Conservation (phyloP, 345 rosid genomes). For the Erodium maritimum region DNA sequence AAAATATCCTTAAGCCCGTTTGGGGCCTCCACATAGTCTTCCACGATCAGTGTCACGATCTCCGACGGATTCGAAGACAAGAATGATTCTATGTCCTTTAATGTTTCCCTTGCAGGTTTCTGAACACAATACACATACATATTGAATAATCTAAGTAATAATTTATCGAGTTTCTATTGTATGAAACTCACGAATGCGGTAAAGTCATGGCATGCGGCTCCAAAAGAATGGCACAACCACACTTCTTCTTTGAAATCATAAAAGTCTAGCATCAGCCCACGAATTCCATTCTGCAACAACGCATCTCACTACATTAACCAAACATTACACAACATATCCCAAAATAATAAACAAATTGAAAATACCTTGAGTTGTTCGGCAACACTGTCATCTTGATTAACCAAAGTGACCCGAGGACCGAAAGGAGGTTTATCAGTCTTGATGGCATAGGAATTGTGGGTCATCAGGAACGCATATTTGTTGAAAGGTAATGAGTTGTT, state of each 20-base stretch:
- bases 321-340: no score
- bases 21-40: conserved; percentile 44
- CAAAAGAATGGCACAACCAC: conserved; percentile 55
- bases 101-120: conserved; percentile 39
- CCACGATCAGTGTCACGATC: conserved; percentile 40
- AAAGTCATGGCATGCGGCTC: conserved; percentile 26
- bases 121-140: not conserved
- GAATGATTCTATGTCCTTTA: conserved; percentile 35
- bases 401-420: conserved; percentile 10
- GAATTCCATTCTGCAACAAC: conserved; percentile 39
- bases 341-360: no score
- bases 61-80: conserved; percentile 39
- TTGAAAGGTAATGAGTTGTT: conserved; percentile 47
- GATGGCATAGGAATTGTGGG: conserved; percentile 49
- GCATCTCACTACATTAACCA: no score
- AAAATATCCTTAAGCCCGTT: conserved; percentile 40
- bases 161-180: no score
- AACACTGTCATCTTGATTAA: conserved; percentile 27
- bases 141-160: not conserved
- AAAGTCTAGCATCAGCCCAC: conserved; percentile 51
- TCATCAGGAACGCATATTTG: conserved; percentile 40
- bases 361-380: conserved; percentile 21
- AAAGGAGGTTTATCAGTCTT: conserved; percentile 20
- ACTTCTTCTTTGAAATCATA: conserved; percentile 48
- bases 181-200: conserved; percentile 55